A percentile compares a stretch with the other conserved stretches of the same genome.
phyloP scores from a whole-genome alignment of 306 rosid genomes.

The Rosa multiflora region DNA sequence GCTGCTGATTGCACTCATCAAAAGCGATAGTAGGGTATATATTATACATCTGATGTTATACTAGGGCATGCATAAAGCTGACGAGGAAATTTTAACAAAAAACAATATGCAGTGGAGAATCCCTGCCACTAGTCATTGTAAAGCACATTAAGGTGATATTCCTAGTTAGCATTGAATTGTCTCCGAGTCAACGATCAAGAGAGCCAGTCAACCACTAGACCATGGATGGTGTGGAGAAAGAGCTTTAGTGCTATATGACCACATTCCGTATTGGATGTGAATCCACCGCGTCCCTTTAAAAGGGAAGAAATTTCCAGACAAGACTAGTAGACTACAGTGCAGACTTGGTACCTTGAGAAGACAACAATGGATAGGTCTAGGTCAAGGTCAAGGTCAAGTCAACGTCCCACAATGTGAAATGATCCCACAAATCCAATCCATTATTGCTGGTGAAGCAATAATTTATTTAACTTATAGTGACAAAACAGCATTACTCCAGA shows the following conservation, averaged over 20 bases:
- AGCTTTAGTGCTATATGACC: background rate
- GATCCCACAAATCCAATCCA: background rate
- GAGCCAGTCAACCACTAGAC: conserved; percentile 13
- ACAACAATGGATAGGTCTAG: background rate
- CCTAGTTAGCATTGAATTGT: background rate
- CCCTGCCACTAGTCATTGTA: background rate
- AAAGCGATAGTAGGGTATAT: background rate
- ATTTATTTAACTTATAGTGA: background rate
- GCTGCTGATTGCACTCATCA: background rate
- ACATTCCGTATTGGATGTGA: background rate
- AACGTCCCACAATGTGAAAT: background rate
- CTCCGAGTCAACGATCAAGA: background rate
- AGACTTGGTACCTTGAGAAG: background rate
- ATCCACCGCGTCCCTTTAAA: background rate
- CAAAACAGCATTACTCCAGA: background rate
- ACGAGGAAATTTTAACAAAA: background rate
- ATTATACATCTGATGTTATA: background rate
- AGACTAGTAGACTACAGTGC: background rate
- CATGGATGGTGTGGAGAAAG: conserved; percentile 3
- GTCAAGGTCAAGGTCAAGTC: conserved; percentile 11
- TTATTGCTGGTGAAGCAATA: background rate
- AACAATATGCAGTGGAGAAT: background rate
- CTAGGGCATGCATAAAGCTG: background rate
- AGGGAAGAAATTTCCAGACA: background rate
- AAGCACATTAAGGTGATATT: background rate